These are phyloP conservation scores for Tolypocladium album DNA, from an alignment of 2,329 filamentous ascomycete species.

Conservation along the genomic window DNA sequence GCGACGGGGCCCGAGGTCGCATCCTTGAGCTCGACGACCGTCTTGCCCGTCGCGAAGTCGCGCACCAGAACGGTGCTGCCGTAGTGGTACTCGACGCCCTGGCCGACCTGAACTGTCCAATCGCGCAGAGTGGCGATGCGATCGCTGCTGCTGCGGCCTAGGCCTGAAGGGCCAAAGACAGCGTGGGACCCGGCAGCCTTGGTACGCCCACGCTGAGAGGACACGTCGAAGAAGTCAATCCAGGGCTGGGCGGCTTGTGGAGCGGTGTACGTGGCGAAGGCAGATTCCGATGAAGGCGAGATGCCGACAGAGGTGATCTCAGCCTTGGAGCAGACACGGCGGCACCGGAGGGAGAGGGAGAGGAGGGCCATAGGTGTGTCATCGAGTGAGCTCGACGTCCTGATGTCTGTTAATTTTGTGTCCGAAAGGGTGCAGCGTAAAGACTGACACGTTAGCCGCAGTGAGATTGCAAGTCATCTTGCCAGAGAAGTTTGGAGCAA, in stretches of 20 bases:
- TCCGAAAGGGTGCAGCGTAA: fast-evolving
- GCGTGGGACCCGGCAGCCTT: slow-evolving; percentile 20
- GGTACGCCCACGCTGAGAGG: slow-evolving; percentile 13
- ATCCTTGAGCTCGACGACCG: slow-evolving; percentile 18
- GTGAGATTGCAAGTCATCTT: background rate
- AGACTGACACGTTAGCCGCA: background rate
- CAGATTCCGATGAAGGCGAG: slow-evolving; percentile 12
- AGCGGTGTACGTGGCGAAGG: slow-evolving; percentile 19
- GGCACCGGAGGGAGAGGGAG: slow-evolving; percentile 15
- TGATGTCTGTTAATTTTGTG: background rate
- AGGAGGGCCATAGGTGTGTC: slow-evolving; percentile 2
- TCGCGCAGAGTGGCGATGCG: slow-evolving; percentile 19
- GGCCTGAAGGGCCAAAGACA: slow-evolving; percentile 12
- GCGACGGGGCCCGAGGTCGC: slow-evolving; percentile 16
- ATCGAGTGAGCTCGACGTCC: background rate
- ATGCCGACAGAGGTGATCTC: slow-evolving; percentile 22
- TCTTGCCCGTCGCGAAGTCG: slow-evolving; percentile 19
- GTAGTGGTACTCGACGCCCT: slow-evolving; percentile 19
- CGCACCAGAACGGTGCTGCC: slow-evolving; percentile 18
- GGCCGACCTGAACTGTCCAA: slow-evolving; percentile 17
- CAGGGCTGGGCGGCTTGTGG: slow-evolving; percentile 19
- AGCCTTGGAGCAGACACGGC: slow-evolving; percentile 14
- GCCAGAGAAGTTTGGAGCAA: background rate
- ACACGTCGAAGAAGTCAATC: slow-evolving; percentile 23
- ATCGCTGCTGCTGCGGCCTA: background rate